Conservation (phyloP, 192 early-diverging fungal species). For the Rhizophlyctis rosea region DNA sequence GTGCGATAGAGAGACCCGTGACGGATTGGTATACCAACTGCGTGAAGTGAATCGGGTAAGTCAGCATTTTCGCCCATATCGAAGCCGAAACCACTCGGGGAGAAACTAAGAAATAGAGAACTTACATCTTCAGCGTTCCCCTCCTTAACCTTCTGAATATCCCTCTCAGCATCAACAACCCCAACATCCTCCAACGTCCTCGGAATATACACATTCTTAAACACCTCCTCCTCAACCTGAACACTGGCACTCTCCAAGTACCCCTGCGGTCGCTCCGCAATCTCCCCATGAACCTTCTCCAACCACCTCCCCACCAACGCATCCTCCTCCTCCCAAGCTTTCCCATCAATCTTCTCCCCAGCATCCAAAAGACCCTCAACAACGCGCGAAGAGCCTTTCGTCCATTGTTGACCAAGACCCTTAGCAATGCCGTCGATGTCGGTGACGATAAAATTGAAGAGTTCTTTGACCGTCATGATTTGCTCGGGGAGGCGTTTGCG, state of each 20-base stretch:
- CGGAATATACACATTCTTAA: constrained; percentile 88
- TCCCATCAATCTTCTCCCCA: constrained; percentile 7
- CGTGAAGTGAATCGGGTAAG: too few species aligned
- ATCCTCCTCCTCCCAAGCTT: constrained; percentile 36
- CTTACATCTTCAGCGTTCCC: constrained; percentile 68
- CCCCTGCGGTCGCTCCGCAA: constrained; percentile 27
- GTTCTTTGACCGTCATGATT: constrained; percentile 64
- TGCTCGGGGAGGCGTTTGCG: constrained; percentile 63
- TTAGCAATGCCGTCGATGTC: constrained; percentile 17
- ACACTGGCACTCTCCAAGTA: constrained; percentile 32
- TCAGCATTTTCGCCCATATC: neutral
- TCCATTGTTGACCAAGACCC: constrained; percentile 6
- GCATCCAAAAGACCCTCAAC: constrained; percentile 44
- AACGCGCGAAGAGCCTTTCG: neutral
- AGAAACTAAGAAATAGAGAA: constrained; percentile 16
- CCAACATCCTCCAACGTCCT: constrained; percentile 86
- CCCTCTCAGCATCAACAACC: constrained; percentile 80
- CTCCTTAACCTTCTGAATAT: constrained; percentile 68
- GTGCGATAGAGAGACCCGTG: constrained; percentile 18
- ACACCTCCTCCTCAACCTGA: constrained; percentile 82
- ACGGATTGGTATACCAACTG: constrained; percentile 27
- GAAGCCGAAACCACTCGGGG: neutral
- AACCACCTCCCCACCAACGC: constrained; percentile 65
- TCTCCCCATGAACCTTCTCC: constrained; percentile 51
- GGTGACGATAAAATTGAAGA: constrained; percentile 82